Percentiles rank a stretch among this genome's conserved stretches.
These are phyloP conservation scores for Prunus dulcis DNA, from an alignment of 306 rosid genomes.

Conservation along the genomic window DNA sequence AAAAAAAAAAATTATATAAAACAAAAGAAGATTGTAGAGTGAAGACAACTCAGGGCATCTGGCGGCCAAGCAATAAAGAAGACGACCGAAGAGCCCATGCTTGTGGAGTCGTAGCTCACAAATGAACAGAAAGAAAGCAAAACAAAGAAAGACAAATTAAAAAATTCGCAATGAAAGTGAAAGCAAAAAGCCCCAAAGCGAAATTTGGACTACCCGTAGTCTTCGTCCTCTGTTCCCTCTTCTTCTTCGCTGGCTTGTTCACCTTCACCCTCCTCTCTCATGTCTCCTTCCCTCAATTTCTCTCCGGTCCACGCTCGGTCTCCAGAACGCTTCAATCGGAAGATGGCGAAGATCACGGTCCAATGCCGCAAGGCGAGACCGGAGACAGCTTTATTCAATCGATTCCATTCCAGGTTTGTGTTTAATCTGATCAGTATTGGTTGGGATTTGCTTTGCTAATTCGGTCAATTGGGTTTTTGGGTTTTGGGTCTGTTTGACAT, in stretches of 20 bases:
- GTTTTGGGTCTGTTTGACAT: not conserved
- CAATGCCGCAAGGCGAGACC: constrained; percentile 20
- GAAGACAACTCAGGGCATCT: not conserved
- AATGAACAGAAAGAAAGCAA: not conserved
- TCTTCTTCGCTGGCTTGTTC: constrained; percentile 14
- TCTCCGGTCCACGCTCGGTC: constrained; percentile 7
- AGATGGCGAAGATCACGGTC: not conserved
- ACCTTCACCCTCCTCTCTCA: constrained; percentile 20
- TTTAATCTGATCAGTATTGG: not conserved
- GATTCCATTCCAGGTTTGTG: constrained; percentile 37
- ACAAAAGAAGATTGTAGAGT: not conserved
- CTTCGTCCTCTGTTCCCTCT: constrained; percentile 20
- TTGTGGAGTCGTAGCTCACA: not conserved
- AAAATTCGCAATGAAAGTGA: constrained; percentile 19
- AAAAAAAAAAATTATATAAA: too few relatives aligned
- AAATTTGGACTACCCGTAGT: constrained; percentile 15
- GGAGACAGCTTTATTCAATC: constrained; percentile 24
- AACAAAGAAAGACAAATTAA: not conserved
- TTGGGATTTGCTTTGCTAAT: not conserved
- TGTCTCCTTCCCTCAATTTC: not conserved
- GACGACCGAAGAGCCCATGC: not conserved
- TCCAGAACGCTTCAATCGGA: constrained; percentile 21
- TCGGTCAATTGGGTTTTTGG: not conserved
- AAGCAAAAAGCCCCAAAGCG: constrained; percentile 13
- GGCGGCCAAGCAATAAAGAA: not conserved